Base-by-base conservation (phyloP, 129 eudicot species). In the Smallanthus sonchifolius region DNA sequence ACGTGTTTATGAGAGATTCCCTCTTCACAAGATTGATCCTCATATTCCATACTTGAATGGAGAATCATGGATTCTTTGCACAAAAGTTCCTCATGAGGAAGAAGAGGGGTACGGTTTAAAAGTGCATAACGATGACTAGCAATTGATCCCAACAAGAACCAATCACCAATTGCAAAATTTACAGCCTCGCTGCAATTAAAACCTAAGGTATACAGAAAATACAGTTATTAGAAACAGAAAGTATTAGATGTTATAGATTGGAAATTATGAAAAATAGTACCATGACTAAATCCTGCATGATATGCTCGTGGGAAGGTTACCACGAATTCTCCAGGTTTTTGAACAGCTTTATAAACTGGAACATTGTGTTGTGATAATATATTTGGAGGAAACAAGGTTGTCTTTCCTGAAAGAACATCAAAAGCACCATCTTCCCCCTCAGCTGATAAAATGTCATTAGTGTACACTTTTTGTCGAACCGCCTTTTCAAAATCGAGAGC, bases 251-350 rank as follows among this genome's bases (percentile, higher is more conserved):
- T 13, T 24, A 3, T 35, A 54, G 28, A 59, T 6, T 47, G 57
- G 65, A 63, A 28, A 38, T 8, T 16, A 13, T 10, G 51, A 7
- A 64, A 36, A 38, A 11, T 7, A 74, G 57, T 85, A 95, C 99
- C 99, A 77, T 95, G 99, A 75, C 97, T 95, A 73, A 95, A 95
- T 69, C 99, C 99, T 37, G 99, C 92, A 82, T 95, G 99, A 83
- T 95, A 95, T 66, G 99, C 97, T 70, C 99, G 77, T 11, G 99
- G 99, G 59, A 95, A 95, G 2, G 97, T 95, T 37, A 95, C 80
- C 36, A 95, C 82, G 60, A 79, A 95, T 80, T 95, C 99, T 17
- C 99, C 99, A 49, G 97, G 97, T 43, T 91, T 95, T 78, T 95
- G 99, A 69, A 95, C 99, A 57, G 97, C 97, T 76, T 87, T 95